Percentiles rank a stretch among this genome's conserved stretches.
phyloP scores from a whole-genome alignment of 1,284 basidiomycete species.

The Sanghuangporus sanghuang region DNA sequence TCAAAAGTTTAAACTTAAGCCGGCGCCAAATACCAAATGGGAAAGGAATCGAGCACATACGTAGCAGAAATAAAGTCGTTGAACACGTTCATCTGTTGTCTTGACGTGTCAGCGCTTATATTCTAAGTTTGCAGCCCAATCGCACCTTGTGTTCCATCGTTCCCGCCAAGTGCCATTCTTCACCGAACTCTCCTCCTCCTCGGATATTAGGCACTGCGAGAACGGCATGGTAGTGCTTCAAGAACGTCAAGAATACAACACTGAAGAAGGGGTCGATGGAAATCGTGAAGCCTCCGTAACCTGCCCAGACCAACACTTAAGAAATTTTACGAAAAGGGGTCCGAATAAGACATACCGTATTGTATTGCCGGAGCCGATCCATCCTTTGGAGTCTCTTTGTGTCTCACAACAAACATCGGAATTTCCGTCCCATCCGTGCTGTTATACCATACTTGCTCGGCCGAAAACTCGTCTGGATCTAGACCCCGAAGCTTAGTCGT shows the following conservation, averaged over 20 bases:
- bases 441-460: slow-evolving; percentile 73
- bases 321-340: neutral
- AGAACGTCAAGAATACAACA: slow-evolving; percentile 69
- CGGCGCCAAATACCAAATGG: neutral
- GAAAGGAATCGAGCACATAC: slow-evolving; percentile 35
- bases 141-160: slow-evolving; percentile 63
- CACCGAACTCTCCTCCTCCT: slow-evolving; percentile 84
- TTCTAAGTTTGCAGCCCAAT: no score
- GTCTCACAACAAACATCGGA: slow-evolving; percentile 84
- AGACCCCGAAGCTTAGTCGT: slow-evolving; percentile 63
- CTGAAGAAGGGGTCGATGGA: slow-evolving; percentile 72
- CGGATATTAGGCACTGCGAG: slow-evolving; percentile 75
- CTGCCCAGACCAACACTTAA: slow-evolving; percentile 21
- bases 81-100: slow-evolving; percentile 62
- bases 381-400: slow-evolving; percentile 66
- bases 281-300: slow-evolving; percentile 77
- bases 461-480: slow-evolving; percentile 65
- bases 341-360: slow-evolving; percentile 48
- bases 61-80: slow-evolving; percentile 79
- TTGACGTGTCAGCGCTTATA: slow-evolving; percentile 7
- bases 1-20: neutral
- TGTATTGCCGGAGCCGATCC: slow-evolving; percentile 77
- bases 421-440: slow-evolving; percentile 80
- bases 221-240: slow-evolving; percentile 69
- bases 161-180: slow-evolving; percentile 76